phyloP scores from a whole-genome alignment of 129 eudicot species.

The Silybum marianum region DNA sequence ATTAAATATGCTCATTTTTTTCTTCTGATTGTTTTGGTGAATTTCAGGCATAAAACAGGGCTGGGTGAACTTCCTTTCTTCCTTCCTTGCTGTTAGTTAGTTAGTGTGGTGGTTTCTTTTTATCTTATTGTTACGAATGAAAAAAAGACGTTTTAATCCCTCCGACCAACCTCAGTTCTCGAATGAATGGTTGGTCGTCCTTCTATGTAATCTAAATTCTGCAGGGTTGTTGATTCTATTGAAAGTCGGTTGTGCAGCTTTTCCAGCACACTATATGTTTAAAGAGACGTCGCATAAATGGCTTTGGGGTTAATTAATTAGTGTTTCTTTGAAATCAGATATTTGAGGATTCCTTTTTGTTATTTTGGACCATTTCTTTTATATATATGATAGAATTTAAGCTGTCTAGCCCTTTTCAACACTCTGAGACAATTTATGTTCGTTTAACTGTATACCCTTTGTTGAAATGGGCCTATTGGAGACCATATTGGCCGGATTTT shows the following conservation, averaged over 20 bases:
- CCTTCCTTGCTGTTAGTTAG: not conserved
- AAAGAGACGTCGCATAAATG: not conserved
- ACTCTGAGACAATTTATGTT: no score
- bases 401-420: no score
- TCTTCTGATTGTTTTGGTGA: not conserved
- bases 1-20: not conserved
- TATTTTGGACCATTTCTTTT: no score
- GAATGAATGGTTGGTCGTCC: not conserved
- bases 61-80: not conserved
- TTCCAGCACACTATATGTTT: not conserved
- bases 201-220: not conserved
- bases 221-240: not conserved
- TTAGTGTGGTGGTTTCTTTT: not conserved
- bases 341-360: not conserved
- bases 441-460: no score
- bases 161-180: not conserved
- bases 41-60: constrained; percentile 2
- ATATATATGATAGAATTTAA: no score
- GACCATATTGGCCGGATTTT: no score
- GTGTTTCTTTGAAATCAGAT: not conserved
- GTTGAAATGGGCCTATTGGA: no score
- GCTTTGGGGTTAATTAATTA: not conserved
- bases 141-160: not conserved
- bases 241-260: not conserved
- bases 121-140: not conserved